Conservation (phyloP, 2,329 filamentous ascomycete genomes). For the Thelonectria olida region DNA sequence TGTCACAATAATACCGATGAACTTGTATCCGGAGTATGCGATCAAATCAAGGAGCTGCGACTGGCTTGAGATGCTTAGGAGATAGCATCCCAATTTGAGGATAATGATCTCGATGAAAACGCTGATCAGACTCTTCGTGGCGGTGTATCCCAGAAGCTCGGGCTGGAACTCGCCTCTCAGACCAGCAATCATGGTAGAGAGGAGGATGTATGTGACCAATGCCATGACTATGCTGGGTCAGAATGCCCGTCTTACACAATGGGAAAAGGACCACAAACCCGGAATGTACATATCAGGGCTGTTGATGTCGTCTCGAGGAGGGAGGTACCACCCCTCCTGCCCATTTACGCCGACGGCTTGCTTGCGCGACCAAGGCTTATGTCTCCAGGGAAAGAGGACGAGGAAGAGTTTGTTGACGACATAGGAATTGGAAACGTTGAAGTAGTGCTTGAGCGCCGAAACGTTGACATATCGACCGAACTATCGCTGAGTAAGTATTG, state of each 20-base stretch:
- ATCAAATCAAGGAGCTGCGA: slow-evolving; percentile 93
- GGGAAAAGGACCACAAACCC: slow-evolving; percentile 46
- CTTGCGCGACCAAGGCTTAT: slow-evolving; percentile 96
- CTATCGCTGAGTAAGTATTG: slow-evolving; percentile 43
- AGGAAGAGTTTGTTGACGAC: slow-evolving; percentile 92
- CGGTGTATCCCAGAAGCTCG: slow-evolving; percentile 89
- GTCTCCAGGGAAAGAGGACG: slow-evolving; percentile 96
- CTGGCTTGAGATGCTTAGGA: slow-evolving; percentile 92
- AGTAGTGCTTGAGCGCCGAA: slow-evolving; percentile 95
- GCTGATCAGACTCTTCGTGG: slow-evolving; percentile 83
- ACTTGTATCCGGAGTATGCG: slow-evolving; percentile 98
- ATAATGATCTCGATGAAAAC: slow-evolving; percentile 89
- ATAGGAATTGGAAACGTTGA: slow-evolving; percentile 98
- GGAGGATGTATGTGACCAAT: slow-evolving; percentile 94
- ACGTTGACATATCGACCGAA: slow-evolving; percentile 85
- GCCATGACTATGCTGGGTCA: slow-evolving; percentile 76
- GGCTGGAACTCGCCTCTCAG: slow-evolving; percentile 92
- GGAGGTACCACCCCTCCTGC: slow-evolving; percentile 82
- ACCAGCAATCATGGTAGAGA: slow-evolving; percentile 90
- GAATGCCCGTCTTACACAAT: slow-evolving; percentile 4
- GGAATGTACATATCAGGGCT: slow-evolving; percentile 99
- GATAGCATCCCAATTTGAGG: slow-evolving; percentile 91
- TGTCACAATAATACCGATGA: slow-evolving; percentile 94
- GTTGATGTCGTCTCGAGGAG: slow-evolving; percentile 94
- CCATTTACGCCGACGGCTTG: slow-evolving; percentile 77